Conservation (phyloP, 257 asterid genomes). For the Forsythia viridissima region DNA sequence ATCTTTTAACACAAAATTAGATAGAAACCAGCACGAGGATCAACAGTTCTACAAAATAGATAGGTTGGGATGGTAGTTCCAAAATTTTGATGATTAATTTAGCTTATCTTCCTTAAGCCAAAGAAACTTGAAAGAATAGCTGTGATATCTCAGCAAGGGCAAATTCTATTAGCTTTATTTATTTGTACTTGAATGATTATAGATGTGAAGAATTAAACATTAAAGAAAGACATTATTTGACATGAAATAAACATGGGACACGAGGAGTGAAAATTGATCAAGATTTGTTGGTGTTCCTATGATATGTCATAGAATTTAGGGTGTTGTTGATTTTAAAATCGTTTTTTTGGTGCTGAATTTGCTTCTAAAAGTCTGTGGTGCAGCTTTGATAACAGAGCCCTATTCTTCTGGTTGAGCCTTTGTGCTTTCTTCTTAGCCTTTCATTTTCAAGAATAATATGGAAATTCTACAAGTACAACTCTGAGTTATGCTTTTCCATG, state of each 20-base stretch:
- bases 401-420: conserved; percentile 52
- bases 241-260: not conserved
- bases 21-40: no score
- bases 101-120: no score
- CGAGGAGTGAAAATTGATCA: conserved; percentile 13
- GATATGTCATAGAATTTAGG: not conserved
- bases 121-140: no score
- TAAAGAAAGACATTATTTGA: no score
- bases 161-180: no score
- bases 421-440: conserved; percentile 52
- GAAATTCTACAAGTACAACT: conserved; percentile 54
- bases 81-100: no score
- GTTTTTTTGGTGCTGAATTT: conserved; percentile 14
- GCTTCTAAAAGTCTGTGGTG: conserved; percentile 38
- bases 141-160: no score
- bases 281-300: conserved; percentile 29
- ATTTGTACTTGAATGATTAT: no score
- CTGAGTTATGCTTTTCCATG: conserved; percentile 53
- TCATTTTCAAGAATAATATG: conserved; percentile 50
- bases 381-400: conserved; percentile 43
- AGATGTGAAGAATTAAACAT: not conserved
- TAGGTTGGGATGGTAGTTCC: no score
- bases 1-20: no score
- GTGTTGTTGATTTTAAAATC: not conserved
- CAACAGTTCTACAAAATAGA: no score